These are phyloP conservation scores for Colletotrichum paranaense DNA, from an alignment of 2,329 filamentous ascomycete genomes.

Conservation along the genomic window DNA sequence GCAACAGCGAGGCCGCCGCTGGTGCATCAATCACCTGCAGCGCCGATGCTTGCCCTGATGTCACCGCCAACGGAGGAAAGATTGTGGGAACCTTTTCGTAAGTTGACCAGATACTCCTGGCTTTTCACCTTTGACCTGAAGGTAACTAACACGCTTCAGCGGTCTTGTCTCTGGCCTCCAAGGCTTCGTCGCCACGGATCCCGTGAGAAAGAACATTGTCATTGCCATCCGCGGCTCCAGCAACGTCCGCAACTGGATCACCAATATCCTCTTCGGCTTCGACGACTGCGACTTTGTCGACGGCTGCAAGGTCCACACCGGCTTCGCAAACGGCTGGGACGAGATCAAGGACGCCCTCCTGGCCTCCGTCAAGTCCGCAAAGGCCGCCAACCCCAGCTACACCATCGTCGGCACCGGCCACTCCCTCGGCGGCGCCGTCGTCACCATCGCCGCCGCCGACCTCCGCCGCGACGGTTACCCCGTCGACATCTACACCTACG, in stretches of 20 bases:
- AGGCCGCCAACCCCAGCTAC: constrained; percentile 60
- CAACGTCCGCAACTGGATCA: constrained; percentile 71
- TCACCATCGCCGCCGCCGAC: constrained; percentile 67
- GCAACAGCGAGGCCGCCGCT: constrained; percentile 56
- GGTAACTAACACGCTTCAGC: constrained; percentile 40
- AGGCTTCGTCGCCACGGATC: constrained; percentile 64
- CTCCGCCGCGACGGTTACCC: constrained; percentile 60
- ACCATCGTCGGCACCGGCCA: constrained; percentile 72
- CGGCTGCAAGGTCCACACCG: constrained; percentile 64
- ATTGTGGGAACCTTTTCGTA: constrained; percentile 53
- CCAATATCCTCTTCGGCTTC: constrained; percentile 56
- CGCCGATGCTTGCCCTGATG: constrained; percentile 54
- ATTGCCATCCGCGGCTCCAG: constrained; percentile 69
- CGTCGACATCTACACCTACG: constrained; percentile 73
- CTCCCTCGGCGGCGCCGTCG: constrained; percentile 75
- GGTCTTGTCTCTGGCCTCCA: constrained; percentile 56
- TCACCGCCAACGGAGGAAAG: constrained; percentile 55
- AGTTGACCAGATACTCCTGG: background rate
- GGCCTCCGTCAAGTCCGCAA: constrained; percentile 55
- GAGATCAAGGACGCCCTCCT: constrained; percentile 60
- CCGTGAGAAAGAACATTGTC: constrained; percentile 63
- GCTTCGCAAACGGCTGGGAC: constrained; percentile 70
- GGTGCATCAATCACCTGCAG: constrained; percentile 56
- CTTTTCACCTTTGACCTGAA: constrained; percentile 16
- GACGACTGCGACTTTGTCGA: constrained; percentile 49